Evolutionary conservation across 192 early-diverging fungal species (phyloP).

Genomic region (Lunasporangiospora selenospora): DNA sequence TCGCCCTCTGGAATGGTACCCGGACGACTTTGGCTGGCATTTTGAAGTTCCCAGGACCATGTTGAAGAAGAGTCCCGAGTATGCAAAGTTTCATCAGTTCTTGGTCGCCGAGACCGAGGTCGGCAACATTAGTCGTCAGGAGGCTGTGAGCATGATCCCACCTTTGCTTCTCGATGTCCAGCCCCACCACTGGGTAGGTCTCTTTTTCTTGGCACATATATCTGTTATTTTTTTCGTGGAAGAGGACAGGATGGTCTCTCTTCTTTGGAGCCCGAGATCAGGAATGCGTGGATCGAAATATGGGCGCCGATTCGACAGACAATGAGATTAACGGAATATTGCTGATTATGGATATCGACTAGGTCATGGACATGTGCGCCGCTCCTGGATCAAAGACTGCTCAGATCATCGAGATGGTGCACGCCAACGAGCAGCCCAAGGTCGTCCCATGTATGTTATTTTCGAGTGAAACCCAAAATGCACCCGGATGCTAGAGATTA

Average conservation of each 20-base stretch:
- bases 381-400: conserved; percentile 99
- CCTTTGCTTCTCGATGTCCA: conserved; percentile 90
- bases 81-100: conserved; percentile 90
- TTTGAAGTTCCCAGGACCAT: conserved; percentile 76
- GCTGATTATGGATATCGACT: no score
- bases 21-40: conserved; percentile 91
- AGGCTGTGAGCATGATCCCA: conserved; percentile 99
- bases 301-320: no score
- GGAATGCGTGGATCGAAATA: no score
- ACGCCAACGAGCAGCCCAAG: conserved; percentile 62
- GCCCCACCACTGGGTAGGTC: conserved; percentile 78
- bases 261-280: no score
- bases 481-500: not conserved
- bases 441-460: conserved; percentile 62
- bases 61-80: conserved; percentile 78
- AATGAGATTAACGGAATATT: no score
- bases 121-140: conserved; percentile 96
- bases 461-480: no score
- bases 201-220: not conserved
- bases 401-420: conserved; percentile 85
- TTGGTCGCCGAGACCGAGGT: conserved; percentile 97
- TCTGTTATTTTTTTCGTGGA: no score
- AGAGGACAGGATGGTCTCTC: no score
- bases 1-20: conserved; percentile 86
- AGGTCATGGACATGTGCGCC: conserved; percentile 93